phyloP scores from a whole-genome alignment of 2,329 filamentous ascomycete species.

The Periconia digitata region DNA sequence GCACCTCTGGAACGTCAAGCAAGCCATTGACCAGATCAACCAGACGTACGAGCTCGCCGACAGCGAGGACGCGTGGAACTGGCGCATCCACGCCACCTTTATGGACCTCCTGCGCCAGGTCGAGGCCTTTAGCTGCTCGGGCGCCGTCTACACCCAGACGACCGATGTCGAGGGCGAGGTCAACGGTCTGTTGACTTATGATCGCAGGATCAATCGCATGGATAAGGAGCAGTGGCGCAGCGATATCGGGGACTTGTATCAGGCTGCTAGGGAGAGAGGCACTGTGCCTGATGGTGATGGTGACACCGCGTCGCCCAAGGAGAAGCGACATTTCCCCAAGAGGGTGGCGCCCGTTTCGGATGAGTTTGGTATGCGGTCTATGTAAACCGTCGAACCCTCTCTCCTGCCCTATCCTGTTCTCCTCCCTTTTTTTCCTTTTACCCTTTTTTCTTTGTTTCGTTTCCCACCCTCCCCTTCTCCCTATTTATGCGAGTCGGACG shows the following conservation, averaged over 20 bases:
- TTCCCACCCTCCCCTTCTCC: too few species aligned
- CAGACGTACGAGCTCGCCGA: constrained; percentile 68
- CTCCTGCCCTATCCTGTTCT: too few species aligned
- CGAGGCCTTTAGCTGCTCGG: constrained; percentile 63
- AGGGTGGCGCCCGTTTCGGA: too few species aligned
- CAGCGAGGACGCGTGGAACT: constrained; percentile 64
- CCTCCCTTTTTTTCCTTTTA: too few species aligned
- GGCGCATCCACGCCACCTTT: constrained; percentile 59
- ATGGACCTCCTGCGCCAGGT: constrained; percentile 52
- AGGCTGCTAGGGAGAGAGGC: constrained; percentile 41
- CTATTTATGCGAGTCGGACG: too few species aligned
- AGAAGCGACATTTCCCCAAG: too few species aligned
- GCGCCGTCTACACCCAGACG: constrained; percentile 72
- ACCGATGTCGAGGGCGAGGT: constrained; percentile 75
- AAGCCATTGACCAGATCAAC: constrained; percentile 62
- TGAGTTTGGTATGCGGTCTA: too few species aligned
- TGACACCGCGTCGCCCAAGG: too few species aligned
- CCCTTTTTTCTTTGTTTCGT: too few species aligned
- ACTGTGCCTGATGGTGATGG: neutral
- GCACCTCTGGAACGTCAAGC: constrained; percentile 65
- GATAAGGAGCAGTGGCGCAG: constrained; percentile 60
- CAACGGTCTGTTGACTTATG: constrained; percentile 71
- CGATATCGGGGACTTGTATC: constrained; percentile 62
- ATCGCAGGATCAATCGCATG: constrained; percentile 62
- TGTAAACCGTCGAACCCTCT: too few species aligned